Evolutionary conservation across 306 rosid genomes (phyloP).

Genomic region (Cucurbita ficifolia): DNA sequence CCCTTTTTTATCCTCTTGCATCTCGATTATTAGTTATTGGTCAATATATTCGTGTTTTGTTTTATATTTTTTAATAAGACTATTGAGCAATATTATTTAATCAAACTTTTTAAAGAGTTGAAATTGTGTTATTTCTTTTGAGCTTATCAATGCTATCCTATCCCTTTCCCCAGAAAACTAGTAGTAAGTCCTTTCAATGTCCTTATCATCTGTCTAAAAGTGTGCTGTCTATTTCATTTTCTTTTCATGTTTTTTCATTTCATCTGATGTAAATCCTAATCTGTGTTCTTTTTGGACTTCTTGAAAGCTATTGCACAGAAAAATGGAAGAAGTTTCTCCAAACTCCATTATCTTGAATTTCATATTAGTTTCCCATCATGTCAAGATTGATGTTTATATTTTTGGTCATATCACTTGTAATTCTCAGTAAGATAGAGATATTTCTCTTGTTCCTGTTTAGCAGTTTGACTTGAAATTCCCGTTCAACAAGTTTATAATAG

Average conservation of each 20-base stretch:
- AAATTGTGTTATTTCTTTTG: background rate
- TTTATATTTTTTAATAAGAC: background rate
- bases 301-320: background rate
- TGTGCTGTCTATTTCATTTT: background rate
- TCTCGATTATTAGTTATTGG: background rate
- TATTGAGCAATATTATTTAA: background rate
- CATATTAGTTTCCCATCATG: background rate
- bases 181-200: background rate
- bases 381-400: slow-evolving; percentile 1
- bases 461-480: background rate
- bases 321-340: background rate
- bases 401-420: slow-evolving; percentile 2
- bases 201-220: background rate
- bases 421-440: background rate
- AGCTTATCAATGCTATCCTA: background rate
- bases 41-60: background rate
- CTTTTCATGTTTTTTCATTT: background rate
- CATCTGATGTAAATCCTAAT: background rate
- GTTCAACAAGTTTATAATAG: slow-evolving; percentile 1
- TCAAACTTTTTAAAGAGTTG: background rate
- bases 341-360: background rate
- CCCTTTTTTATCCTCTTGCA: background rate
- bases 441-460: background rate
- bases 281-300: background rate
- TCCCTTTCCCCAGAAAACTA: background rate